Conservation (phyloP, 179 eudicot species). For the Amaranthus tricolor region DNA sequence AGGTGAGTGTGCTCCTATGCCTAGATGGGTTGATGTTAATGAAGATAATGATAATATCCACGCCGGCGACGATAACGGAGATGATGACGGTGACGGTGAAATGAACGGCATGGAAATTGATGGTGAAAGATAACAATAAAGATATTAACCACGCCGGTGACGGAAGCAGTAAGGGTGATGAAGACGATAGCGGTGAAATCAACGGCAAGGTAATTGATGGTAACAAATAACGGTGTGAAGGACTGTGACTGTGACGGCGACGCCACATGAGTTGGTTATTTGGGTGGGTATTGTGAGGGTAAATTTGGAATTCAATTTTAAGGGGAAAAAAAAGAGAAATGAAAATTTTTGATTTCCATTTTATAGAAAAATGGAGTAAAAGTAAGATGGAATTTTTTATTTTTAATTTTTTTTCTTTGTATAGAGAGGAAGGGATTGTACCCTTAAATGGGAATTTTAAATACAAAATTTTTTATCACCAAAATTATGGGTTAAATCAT, state of each 20-base stretch:
- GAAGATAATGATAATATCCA: constrained; percentile 26
- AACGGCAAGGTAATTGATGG: constrained; percentile 7
- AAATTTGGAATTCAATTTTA: constrained; percentile 13
- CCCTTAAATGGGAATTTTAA: constrained; percentile 20
- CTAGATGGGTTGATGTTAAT: constrained; percentile 50
- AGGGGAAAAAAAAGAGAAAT: background rate
- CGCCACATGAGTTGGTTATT: background rate
- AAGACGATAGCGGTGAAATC: background rate
- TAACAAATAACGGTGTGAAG: constrained; percentile 23
- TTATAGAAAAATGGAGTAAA: background rate
- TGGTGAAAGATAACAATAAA: background rate
- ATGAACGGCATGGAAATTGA: constrained; percentile 9
- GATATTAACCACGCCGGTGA: background rate
- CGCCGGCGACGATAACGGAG: constrained; percentile 31
- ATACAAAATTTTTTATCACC: background rate
- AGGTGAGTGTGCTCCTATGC: constrained; percentile 56
- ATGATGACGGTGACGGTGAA: constrained; percentile 24
- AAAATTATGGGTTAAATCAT: background rate
- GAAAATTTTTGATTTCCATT: background rate
- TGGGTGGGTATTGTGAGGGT: constrained; percentile 15
- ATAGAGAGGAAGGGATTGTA: constrained; percentile 13
- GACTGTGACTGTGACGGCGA: constrained; percentile 15
- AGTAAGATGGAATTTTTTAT: background rate
- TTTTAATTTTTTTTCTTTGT: constrained; percentile 2
- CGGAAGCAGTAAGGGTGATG: constrained; percentile 11